These are phyloP conservation scores for Geranomyces michiganensis DNA, from an alignment of 192 early-diverging fungal genomes.

Conservation along the genomic window DNA sequence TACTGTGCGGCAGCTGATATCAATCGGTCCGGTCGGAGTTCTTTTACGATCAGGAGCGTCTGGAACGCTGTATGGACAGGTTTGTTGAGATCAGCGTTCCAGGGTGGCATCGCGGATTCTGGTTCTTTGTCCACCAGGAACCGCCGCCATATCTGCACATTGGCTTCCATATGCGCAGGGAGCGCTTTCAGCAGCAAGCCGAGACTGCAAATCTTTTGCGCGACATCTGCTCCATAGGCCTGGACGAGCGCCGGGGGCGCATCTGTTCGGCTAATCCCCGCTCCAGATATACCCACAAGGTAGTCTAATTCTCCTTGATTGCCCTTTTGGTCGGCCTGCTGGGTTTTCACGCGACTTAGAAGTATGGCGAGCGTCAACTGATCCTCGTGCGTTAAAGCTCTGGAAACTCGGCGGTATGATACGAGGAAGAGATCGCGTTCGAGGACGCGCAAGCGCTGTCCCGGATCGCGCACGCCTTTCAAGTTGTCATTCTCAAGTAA, in stretches of 20 bases:
- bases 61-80: slow-evolving; percentile 62
- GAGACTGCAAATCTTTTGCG: slow-evolving; percentile 17
- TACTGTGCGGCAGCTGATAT: slow-evolving; percentile 70
- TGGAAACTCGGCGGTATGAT: slow-evolving; percentile 76
- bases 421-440: slow-evolving; percentile 81
- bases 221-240: slow-evolving; percentile 39
- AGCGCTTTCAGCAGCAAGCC: slow-evolving; percentile 25
- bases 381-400: slow-evolving; percentile 89
- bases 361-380: slow-evolving; percentile 87
- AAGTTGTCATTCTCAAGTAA: slow-evolving; percentile 73
- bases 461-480: slow-evolving; percentile 57
- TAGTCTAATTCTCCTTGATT: slow-evolving; percentile 73
- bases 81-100: not conserved
- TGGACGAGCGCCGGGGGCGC: slow-evolving; percentile 12
- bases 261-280: slow-evolving; percentile 22
- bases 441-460: slow-evolving; percentile 73
- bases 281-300: slow-evolving; percentile 65
- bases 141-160: slow-evolving; percentile 39
- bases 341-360: slow-evolving; percentile 84
- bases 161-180: slow-evolving; percentile 32
- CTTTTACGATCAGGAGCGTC: slow-evolving; percentile 79
- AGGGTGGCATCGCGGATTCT: slow-evolving; percentile 40
- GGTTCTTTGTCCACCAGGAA: slow-evolving; percentile 38
- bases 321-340: slow-evolving; percentile 54
- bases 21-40: slow-evolving; percentile 89